Evolutionary conservation across 306 rosid species (phyloP), one percentile per base, ranked within the genome.

Genomic region (Fagus sylvatica): DNA sequence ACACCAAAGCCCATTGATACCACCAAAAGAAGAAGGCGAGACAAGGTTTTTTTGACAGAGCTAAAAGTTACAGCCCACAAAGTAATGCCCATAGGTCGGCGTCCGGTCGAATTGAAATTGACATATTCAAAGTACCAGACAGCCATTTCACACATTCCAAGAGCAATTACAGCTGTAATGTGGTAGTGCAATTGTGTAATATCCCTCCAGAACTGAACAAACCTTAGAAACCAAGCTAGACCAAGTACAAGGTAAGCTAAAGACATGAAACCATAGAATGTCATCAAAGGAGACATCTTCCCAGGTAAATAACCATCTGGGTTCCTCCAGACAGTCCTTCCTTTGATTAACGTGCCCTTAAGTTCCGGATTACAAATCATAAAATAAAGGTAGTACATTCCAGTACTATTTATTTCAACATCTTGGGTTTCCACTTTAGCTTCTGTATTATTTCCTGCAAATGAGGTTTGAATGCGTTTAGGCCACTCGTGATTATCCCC

Each of bases 91-190:
- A 94, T 94, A 3, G 98, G 98, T 84, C 98, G 90, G 30, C 77
- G 78, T 66, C 97, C 96, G 43, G 97, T 94, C 8, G 93, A 87
- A 87, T 94, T 94, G 78, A 94, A 90, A 75, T 94, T 94, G 42
- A 83, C 91, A 78, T 91, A 94, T 88, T 94, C 98, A 67, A 91
- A 94, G 81, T 94, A 94, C 98, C 98, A 94, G 4, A 94, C 89
- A 41, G 94, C 97, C 97, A 90, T 91, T 87, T 94, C 98, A 28
- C 97, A 91, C 98, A 94, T 94, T 19, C 97, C 98, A 53, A 94
- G 97, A 40, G 91, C 93, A 84, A 94, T 94, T 4, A 94, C 96
- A 4, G 89, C 88, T 10, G 98, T 94, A 42, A 94, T 91, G 37
- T 94, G 94, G 76, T 94, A 94, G 73, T 94, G 98, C 66, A 94